These are phyloP conservation scores for Starmerella lactis-condensi DNA, from an alignment of 805 yeast species.

Conservation along the genomic window DNA sequence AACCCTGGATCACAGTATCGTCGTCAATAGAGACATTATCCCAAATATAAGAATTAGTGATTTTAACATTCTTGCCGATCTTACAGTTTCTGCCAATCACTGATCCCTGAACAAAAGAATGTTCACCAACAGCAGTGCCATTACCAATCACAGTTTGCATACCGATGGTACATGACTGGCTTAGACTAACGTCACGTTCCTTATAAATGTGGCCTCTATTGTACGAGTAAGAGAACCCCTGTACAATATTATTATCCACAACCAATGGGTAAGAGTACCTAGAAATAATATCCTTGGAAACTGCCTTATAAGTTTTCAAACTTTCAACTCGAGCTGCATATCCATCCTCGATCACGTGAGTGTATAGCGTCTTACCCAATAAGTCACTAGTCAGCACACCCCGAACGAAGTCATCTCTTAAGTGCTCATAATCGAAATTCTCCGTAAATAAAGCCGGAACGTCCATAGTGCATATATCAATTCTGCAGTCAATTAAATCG, in stretches of 20 bases:
- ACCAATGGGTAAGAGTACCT: conserved; percentile 87
- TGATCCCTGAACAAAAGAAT: conserved; percentile 44
- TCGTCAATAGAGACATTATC: conserved; percentile 61
- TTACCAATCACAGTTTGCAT: conserved; percentile 70
- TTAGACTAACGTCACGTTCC: conserved; percentile 71
- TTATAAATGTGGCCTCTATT: conserved; percentile 77
- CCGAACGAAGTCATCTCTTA: conserved; percentile 72
- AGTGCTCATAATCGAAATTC: conserved; percentile 79
- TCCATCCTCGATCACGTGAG: conserved; percentile 58
- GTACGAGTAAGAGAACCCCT: conserved; percentile 53
- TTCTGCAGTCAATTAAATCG: conserved; percentile 89
- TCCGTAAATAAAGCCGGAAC: conserved; percentile 93
- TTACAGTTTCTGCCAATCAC: conserved; percentile 73
- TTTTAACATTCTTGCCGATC: conserved; percentile 58
- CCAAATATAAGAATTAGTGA: conserved; percentile 72
- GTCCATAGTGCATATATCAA: conserved; percentile 84
- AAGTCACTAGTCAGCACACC: conserved; percentile 84
- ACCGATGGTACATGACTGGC: conserved; percentile 72
- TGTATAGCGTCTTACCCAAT: conserved; percentile 75
- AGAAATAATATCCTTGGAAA: conserved; percentile 72
- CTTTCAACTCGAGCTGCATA: conserved; percentile 93
- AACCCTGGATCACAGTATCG: conserved; percentile 35
- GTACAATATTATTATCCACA: conserved; percentile 55
- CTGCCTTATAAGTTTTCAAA: conserved; percentile 81
- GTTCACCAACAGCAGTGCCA: conserved; percentile 57